Evolutionary conservation across 805 yeast species (phyloP), one percentile per base, ranked within the genome.

Genomic region (Metschnikowia drakensbergensis): DNA sequence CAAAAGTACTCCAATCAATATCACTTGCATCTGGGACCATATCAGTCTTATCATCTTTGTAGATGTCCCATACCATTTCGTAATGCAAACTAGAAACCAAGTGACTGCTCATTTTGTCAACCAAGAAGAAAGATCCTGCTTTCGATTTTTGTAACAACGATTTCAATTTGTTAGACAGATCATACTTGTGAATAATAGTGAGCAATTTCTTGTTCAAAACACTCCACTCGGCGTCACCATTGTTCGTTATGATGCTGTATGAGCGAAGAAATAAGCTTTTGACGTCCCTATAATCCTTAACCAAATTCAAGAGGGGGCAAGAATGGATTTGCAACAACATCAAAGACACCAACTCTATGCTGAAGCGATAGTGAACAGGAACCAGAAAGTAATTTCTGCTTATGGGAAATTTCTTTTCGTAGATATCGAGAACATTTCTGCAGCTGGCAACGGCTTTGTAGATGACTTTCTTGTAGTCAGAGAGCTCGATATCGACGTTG

Each of bases 341-440:
- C 39, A 69, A 60, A 1, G 64, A 48, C 4, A 63, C 62, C 49
- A 68, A 61, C 42, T 71, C 74, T 25, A 72, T 52, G 13, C 71
- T 65, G 49, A 71, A 71, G 41, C 66, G 68, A 51, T 63, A 69
- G 56, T 72, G 74, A 33, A 72, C 61, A 2, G 77, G 77, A n/a
- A 71, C 53, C 54, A 54, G 71, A 49, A 63, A 62, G 45, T 54
- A 60, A 48, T 54, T 54, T n/a, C 48, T 44, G 43, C 32, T 44
- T 30, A 57, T 54, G 36, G 54, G 49, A 28, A 63, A 54, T n/a
- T 58, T 54, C 10, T 40, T 47, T 42, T 62, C 61, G 45, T 64
- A 63, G 25, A 68, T 42, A 10, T 55, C 53, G 17, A 70, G 57
- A 23, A 72, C 57, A 6, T 50, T 28, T 42, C 59, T 62, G 52